These are phyloP conservation scores for Mucuna pruriens DNA, from an alignment of 306 rosid species.

Conservation along the genomic window DNA sequence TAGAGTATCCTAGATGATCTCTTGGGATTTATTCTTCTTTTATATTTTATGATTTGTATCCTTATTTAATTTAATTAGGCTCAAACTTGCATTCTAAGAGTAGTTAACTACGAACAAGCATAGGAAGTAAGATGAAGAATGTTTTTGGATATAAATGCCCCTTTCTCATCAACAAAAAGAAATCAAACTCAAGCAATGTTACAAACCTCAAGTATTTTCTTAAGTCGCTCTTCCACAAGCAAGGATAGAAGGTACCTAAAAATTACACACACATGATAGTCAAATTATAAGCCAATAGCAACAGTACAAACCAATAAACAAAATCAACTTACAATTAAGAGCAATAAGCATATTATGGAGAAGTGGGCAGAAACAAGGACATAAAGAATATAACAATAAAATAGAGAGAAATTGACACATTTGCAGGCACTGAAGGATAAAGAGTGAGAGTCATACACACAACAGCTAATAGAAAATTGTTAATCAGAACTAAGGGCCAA, in stretches of 20 bases:
- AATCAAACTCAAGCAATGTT: constrained; percentile 35
- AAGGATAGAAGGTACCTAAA: constrained; percentile 73
- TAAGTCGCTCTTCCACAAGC: constrained; percentile 79
- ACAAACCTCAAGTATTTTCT: constrained; percentile 84
- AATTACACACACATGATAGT: constrained; percentile 22
- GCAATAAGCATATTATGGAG: not conserved
- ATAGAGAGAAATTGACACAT: not conserved
- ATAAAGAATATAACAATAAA: constrained; percentile 1
- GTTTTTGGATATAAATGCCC: not conserved
- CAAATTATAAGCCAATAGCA: not conserved
- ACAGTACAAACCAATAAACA: constrained; percentile 23
- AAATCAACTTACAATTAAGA: constrained; percentile 1
- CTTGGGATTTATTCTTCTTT: no score
- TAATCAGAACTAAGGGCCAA: not conserved
- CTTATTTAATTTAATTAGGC: no score
- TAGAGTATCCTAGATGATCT: no score
- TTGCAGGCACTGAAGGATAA: constrained; percentile 4
- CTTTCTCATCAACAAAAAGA: constrained; percentile 27
- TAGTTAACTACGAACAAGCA: constrained; percentile 32
- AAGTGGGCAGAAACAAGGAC: constrained; percentile 14
- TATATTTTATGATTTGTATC: no score
- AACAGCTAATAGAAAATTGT: constrained; percentile 23
- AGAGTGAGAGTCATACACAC: not conserved
- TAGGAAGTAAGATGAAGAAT: constrained; percentile 14
- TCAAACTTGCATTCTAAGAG: no score